Evolutionary conservation across 352 stramenopile genomes (phyloP), one percentile per base, ranked within the genome.

Genomic region (Sclerospora graminicola): DNA sequence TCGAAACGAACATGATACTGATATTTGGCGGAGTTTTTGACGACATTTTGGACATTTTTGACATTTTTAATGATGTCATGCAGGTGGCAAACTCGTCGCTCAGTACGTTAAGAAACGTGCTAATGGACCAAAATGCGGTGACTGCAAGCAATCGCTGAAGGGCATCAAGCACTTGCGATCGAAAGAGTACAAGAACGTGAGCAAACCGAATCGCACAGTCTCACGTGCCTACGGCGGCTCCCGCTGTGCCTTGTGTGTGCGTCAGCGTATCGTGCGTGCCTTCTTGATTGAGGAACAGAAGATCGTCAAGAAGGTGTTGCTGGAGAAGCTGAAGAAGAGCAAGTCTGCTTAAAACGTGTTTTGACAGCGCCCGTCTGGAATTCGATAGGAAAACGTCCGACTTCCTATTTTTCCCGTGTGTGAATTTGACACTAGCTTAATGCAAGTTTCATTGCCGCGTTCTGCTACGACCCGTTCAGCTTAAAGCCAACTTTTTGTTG

Each of bases 231-330:
- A 99, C 72, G 96, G 96, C 48, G 96, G 96, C 58, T 95, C 80
- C 32, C 72, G 70, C 52, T 98, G 93, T 75, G 89, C 80, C 45
- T 53, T 45, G 34, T 98, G 95, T 75, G 92, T 99, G 45, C 91
- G 87, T 52, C 60, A 96, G 61, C 78, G 90, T 49, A 98, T 99
- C 65, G 80, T 99, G 29, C 83, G 96, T 66, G 95, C 96, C 29
- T 99, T 99, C 73, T 71, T 99, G 42, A 96, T 99, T 72, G 95
- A 99, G 74, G 96, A 99, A 79, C 95, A 99, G 69, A 99, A 99
- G 92, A 98, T 98, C 60, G 95, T 98, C 34, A 99, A 99, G 94
- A 97, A 98, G 78, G 84, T 99, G 45, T 81, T 99, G 49, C 71
- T 90, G 32, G 92, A 98, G 67, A 97, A 97, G 81, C 60, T 86